These are phyloP conservation scores for Limnomonas spitsbergensis DNA, from an alignment of 139 green algal species.

Conservation along the genomic window DNA sequence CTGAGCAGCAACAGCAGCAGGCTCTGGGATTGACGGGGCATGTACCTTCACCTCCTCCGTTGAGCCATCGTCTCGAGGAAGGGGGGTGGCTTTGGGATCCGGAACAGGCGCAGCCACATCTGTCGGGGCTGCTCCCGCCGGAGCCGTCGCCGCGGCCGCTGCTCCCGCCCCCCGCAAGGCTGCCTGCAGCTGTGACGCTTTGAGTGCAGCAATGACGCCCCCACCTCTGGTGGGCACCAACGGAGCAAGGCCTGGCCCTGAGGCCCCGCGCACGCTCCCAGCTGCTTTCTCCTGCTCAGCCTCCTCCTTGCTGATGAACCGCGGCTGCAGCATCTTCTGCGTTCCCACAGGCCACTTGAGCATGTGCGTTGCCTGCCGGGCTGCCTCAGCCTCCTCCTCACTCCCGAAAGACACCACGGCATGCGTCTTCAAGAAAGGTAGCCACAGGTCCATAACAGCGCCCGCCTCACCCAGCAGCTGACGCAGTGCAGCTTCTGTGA, in stretches of 20 bases:
- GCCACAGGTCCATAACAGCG: slow-evolving; percentile 70
- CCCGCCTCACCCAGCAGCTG: slow-evolving; percentile 53
- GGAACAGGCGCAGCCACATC: neutral
- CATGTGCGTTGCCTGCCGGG: slow-evolving; percentile 32
- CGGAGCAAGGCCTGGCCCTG: too few species aligned
- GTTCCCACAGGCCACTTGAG: neutral
- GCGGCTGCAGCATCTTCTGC: neutral
- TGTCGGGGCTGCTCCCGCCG: neutral
- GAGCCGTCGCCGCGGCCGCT: slow-evolving; percentile 2
- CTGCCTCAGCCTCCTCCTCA: slow-evolving; percentile 52
- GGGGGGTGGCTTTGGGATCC: neutral
- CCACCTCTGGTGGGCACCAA: neutral
- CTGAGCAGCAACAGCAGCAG: neutral
- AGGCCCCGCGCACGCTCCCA: neutral
- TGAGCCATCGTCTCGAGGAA: neutral
- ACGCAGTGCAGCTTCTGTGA: slow-evolving; percentile 53
- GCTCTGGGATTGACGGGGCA: too few species aligned
- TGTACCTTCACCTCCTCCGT: slow-evolving; percentile 1
- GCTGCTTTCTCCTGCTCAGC: slow-evolving; percentile 4
- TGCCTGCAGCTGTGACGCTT: neutral
- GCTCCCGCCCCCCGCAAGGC: too few species aligned
- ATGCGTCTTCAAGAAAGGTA: slow-evolving; percentile 77
- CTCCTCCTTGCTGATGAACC: slow-evolving; percentile 7
- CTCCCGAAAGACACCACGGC: slow-evolving; percentile 63
- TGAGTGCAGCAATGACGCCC: neutral